Evolutionary conservation across 495 filamentous ascomycete species (phyloP), one percentile per base, ranked within the genome.

Genomic region (Trichoderma reesei): DNA sequence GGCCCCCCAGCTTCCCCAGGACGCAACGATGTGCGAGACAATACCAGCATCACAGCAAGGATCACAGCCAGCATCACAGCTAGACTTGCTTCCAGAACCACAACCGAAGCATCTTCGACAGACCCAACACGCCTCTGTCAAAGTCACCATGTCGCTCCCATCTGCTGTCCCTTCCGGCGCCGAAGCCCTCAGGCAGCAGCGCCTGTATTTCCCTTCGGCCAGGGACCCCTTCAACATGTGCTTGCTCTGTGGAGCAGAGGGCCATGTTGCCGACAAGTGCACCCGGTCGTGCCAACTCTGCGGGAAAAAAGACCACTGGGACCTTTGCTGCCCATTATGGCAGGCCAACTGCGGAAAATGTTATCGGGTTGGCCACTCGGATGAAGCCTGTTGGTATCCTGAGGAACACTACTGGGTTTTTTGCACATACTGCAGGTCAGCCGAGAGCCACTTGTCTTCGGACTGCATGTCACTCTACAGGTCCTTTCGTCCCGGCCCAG

Each of bases 171-270:
- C 64, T 9, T 63, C 64, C 26, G 48, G 54, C 3, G 62, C 67
- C 2, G 68, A 70, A 16, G 72, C 74, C 51, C 36, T 70, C 7
- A 64, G 60, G 3, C 71, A 70, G 51, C 74, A 68, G 14, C 62
- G 63, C 10, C 70, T 33, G 59, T 80, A 80, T 66, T 80, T 79
- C 56, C 74, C 77, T 5, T 70, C 74, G 3, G 68, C 68, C 6
- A 59, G 68, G 2, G 64, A 72, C 51, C 68, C 70, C 11, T 60
- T 68, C 1, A 72, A 39, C 37, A 62, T 73, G 61, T 80, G 79
- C 64, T 59, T 77, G 42, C 65, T 65, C 61, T 80, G 79, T 66
- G 72, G 74, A 16, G 72, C 68, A 8, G 41, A 66, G 26, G 73
- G 71, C 7, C 79, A 81, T 66, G 64, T 31, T 20, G 60, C 67